phyloP scores from a whole-genome alignment of 768 basidiomycete genomes.

The Cystoderma amianthinum region DNA sequence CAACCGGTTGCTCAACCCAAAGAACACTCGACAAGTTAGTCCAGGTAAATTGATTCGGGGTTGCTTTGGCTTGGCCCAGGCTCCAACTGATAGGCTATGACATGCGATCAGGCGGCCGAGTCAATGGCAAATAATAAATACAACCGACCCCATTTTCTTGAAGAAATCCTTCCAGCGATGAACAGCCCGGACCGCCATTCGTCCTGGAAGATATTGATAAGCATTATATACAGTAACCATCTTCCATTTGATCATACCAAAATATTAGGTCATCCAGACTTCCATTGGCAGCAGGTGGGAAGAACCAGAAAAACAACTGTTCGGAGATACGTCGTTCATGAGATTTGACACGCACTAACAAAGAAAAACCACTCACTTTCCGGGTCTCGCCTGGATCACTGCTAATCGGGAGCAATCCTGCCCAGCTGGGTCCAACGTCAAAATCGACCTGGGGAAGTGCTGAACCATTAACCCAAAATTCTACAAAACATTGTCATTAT shows the following conservation, averaged over 20 bases:
- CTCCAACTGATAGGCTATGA: conserved; percentile 63
- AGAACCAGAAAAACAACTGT: conserved; percentile 82
- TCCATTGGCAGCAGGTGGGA: conserved; percentile 70
- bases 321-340: neutral
- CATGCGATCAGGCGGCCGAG: neutral
- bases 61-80: conserved; percentile 56
- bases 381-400: conserved; percentile 52
- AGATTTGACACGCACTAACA: neutral
- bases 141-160: conserved; percentile 63
- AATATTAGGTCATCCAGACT: conserved; percentile 70
- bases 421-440: conserved; percentile 71
- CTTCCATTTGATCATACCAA: conserved; percentile 41
- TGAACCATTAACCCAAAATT: conserved; percentile 65
- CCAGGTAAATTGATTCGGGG: conserved; percentile 65
- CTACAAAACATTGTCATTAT: conserved; percentile 22
- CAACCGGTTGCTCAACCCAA: conserved; percentile 76
- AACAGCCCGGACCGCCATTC: conserved; percentile 79
- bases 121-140: conserved; percentile 1
- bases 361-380: conserved; percentile 33
- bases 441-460: conserved; percentile 64
- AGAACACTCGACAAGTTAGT: conserved; percentile 72
- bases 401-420: conserved; percentile 70
- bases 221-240: neutral
- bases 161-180: conserved; percentile 61
- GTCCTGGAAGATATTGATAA: conserved; percentile 36